Percentiles rank a stretch among this genome's conserved stretches.
phyloP scores from a whole-genome alignment of 306 rosid genomes.

The Rubus idaeus region DNA sequence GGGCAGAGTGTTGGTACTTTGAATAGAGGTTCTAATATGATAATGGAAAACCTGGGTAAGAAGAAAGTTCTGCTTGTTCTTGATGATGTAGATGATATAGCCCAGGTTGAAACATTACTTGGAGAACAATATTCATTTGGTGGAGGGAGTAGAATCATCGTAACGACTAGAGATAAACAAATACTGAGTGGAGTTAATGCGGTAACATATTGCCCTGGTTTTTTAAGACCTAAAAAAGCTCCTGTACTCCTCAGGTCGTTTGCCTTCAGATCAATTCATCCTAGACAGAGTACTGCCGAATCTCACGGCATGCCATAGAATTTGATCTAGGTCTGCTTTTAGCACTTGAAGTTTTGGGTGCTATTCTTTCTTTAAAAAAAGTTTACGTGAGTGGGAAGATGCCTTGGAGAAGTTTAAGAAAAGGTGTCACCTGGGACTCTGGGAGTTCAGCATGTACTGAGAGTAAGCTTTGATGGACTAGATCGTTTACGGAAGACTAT shows the following conservation, averaged over 20 bases:
- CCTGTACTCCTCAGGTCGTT: conserved; percentile 6
- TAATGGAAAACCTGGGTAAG: no score
- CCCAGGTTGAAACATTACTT: no score
- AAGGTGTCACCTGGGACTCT: no score
- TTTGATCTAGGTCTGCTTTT: conserved; percentile 13
- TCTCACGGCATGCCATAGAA: not conserved
- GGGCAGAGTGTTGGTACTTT: not conserved
- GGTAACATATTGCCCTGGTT: not conserved
- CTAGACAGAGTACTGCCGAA: not conserved
- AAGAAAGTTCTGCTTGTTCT: no score
- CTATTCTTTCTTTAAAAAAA: not conserved
- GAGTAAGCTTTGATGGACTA: no score
- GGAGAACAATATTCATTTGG: no score
- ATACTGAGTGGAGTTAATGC: not conserved
- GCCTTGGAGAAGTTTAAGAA: not conserved
- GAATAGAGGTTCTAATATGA: no score
- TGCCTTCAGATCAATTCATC: conserved; percentile 8
- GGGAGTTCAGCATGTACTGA: no score
- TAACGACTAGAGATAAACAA: not conserved
- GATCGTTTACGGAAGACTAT: not conserved
- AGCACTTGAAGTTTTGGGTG: conserved; percentile 19
- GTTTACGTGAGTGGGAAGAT: not conserved
- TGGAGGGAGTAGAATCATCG: no score
- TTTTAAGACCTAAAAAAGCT: not conserved
- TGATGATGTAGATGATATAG: no score